Base-by-base conservation (phyloP, 768 basidiomycete genomes). In the Tricholoma sp. region DNA sequence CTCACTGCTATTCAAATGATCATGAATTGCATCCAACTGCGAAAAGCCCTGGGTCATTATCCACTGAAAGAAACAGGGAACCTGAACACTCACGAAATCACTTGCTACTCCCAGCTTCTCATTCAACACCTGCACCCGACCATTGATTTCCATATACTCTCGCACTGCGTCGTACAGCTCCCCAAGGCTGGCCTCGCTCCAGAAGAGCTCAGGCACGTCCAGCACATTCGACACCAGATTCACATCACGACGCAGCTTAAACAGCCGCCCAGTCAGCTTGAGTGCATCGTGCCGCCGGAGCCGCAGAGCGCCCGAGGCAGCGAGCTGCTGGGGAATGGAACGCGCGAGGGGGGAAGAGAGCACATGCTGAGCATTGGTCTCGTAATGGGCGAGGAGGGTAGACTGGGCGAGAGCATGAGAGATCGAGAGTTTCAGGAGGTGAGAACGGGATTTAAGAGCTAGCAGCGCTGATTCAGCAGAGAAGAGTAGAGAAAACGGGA, bases 341-440 rank as follows among this genome's bases (percentile, higher is more conserved):
- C 86, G 78, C 1, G 92, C 91, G 0, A 80, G 74, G 0, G 88
- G 84, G 7, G 89, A 83, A 1, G 87, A 84, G n/a, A 96, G 80
- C 8, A 93, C 88, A 2, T 79, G 82, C 57, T 86, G 82, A 20
- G 93, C 86, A 45, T 79, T 83, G 3, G 86, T 77, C 70, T 98
- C 95, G 66, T 91, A 95, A 61, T 86, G 86, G 4, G 90, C 91
- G 4, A 98, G 81, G 17, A 97, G 85, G 0, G 94, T 96, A 1
- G 93, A 95, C 70, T 98, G 95, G 2, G 94, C 95, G 20, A 97
- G 81, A 2, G 94, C 95, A 60, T 98, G 95, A 0, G 95, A 84
- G 52, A 98, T 85, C n/a, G 94, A 94, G 15, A 98, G 80, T 64
- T 94, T 91, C 45, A 93, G 85, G 39, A 94, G 82, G 64, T 93